Base-by-base conservation (phyloP, 352 stramenopile genomes). In the Phytophthora colocasiae region DNA sequence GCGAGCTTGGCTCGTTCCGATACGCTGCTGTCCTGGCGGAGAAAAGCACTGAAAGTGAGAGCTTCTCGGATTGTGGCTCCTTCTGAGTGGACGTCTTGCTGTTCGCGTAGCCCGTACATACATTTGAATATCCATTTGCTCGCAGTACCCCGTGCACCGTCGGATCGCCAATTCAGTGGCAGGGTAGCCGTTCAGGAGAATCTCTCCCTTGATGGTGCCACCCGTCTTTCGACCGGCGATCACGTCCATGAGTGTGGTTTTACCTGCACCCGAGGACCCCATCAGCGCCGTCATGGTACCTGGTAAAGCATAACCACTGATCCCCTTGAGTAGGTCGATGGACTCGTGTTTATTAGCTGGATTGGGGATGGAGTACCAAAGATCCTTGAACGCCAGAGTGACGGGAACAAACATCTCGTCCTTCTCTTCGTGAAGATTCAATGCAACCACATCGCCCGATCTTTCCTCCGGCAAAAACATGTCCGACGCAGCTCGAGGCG, bases 41-140 rank as follows among this genome's bases (percentile, higher is more conserved):
- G 52, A 38, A 85, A 86, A 1, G 92, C 91, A 32, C 80, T 93
- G 62, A 98, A 98, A 7, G 71, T 66, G 38, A 98, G 87, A 8
- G 88, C 83, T 54, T 98, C 92, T 24, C 88, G 75, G n/a, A 92
- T 84, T 6, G 92, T 98, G 2, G 53, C 39, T 63, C 44, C 52
- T 43, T 43, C 36, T 0, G 36, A 43, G 36, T 43, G n/a, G n/a
- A n/a, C n/a, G n/a, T n/a, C n/a, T n/a, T n/a, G n/a, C n/a, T n/a
- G n/a, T n/a, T n/a, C n/a, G n/a, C n/a, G n/a, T n/a, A n/a, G n/a
- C n/a, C n/a, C n/a, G n/a, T n/a, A n/a, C n/a, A n/a, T n/a, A n/a
- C n/a, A n/a, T n/a, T n/a, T n/a, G 36, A 4, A 43, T 9, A 43
- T 43, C 36, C 36, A 38, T 57, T 22, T 71, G 64, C 22, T 72